Conservation (phyloP, 2,329 filamentous ascomycete species). For the Curvularia eragrostidis region DNA sequence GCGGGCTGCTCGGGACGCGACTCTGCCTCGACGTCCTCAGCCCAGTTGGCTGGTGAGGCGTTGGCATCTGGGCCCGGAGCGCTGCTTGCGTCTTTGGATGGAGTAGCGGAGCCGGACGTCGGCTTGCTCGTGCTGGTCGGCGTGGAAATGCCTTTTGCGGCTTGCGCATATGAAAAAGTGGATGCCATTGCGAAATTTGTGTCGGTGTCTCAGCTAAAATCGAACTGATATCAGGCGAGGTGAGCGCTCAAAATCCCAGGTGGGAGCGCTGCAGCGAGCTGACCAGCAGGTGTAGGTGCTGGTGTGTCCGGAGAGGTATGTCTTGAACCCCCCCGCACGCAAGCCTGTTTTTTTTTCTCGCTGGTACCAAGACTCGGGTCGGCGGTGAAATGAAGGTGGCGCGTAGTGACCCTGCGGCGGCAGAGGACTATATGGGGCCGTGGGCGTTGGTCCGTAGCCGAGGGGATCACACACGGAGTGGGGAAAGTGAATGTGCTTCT, state of each 20-base stretch:
- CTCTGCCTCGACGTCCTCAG: conserved; percentile 57
- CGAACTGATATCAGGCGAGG: conserved; percentile 13
- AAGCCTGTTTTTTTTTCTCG: conserved; percentile 18
- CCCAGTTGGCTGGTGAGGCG: conserved; percentile 52
- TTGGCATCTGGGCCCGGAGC: conserved; percentile 32
- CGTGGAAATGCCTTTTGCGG: conserved; percentile 77
- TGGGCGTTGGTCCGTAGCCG: conserved; percentile 12
- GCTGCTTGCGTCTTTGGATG: conserved; percentile 50
- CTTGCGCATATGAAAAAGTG: conserved; percentile 92
- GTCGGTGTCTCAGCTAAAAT: conserved; percentile 14
- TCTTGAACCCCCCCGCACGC: conserved; percentile 52
- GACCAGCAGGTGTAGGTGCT: conserved; percentile 40
- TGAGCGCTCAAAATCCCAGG: conserved; percentile 36
- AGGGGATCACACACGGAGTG: conserved; percentile 11
- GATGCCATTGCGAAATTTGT: conserved; percentile 39
- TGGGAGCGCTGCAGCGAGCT: conserved; percentile 41
- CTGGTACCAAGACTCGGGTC: conserved; percentile 29
- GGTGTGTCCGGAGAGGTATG: conserved; percentile 52
- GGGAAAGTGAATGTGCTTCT: conserved; percentile 16
- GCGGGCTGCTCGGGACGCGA: conserved; percentile 36
- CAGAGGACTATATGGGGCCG: conserved; percentile 13
- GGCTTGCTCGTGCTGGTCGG: conserved; percentile 55
- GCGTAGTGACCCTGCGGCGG: conserved; percentile 11
- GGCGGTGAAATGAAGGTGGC: conserved; percentile 9
- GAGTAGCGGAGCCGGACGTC: conserved; percentile 52